Evolutionary conservation across 345 rosid genomes (phyloP).

Genomic region (Syzygium oleosum): DNA sequence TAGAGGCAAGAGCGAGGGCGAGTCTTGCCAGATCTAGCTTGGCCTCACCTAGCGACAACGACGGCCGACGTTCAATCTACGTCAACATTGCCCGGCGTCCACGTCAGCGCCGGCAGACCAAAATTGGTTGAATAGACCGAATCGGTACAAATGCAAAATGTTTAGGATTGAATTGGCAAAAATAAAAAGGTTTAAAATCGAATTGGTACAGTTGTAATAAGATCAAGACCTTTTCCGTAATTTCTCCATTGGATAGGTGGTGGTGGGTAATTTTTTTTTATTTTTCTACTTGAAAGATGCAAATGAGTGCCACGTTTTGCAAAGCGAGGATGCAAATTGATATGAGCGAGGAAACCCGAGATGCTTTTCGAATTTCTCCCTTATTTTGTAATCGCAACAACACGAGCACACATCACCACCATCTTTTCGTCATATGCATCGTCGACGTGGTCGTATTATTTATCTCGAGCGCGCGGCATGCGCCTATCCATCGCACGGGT

Average conservation of each 20-base stretch:
- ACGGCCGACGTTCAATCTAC: too few relatives aligned
- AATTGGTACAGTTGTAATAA: too few relatives aligned
- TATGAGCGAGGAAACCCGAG: neutral
- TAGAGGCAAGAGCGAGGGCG: neutral
- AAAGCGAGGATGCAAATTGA: accelerated
- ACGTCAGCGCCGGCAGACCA: too few relatives aligned
- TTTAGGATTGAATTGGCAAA: too few relatives aligned
- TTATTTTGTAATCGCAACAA: neutral
- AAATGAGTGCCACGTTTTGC: neutral
- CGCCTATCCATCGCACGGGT: neutral
- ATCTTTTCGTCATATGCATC: neutral
- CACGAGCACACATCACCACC: neutral
- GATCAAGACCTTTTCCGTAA: too few relatives aligned
- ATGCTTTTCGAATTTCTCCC: neutral
- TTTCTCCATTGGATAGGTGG: neutral
- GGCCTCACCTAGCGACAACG: accelerated
- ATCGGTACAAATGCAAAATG: too few relatives aligned
- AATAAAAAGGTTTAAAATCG: too few relatives aligned
- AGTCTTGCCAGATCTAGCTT: accelerated
- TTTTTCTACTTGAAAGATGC: neutral
- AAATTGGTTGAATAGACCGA: too few relatives aligned
- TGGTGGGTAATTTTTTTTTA: neutral
- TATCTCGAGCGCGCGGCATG: neutral
- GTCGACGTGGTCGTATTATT: neutral
- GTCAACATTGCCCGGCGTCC: too few relatives aligned